Evolutionary conservation across 164 flowering plant species (phyloP).

Genomic region (Protea cynaroides): DNA sequence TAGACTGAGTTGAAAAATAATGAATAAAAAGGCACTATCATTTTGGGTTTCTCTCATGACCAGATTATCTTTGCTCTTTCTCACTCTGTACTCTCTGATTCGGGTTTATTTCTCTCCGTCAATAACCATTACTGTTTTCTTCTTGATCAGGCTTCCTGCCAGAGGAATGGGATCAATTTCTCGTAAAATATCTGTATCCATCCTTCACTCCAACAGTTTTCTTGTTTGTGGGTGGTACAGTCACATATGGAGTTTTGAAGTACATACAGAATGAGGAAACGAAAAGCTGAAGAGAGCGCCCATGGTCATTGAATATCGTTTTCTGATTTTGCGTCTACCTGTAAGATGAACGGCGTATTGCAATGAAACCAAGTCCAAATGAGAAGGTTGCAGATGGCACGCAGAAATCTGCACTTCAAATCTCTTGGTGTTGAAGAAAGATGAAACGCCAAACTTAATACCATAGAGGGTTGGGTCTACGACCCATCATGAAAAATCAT

Average conservation of each 20-base stretch:
- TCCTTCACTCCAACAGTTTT: slow-evolving; percentile 84
- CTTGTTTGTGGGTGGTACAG: slow-evolving; percentile 80
- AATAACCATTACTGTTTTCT: neutral
- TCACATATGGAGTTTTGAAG: slow-evolving; percentile 74
- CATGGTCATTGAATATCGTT: neutral
- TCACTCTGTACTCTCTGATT: neutral
- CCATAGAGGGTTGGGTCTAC: too few relatives aligned
- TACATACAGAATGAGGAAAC: slow-evolving; percentile 61
- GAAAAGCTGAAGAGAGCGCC: slow-evolving; percentile 23
- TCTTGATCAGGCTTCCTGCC: slow-evolving; percentile 78
- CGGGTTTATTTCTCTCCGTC: neutral
- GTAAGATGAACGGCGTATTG: neutral
- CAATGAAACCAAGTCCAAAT: neutral
- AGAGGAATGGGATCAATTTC: slow-evolving; percentile 82
- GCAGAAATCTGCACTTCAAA: neutral
- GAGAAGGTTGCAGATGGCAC: neutral
- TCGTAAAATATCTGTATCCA: slow-evolving; percentile 88
- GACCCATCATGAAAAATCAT: too few relatives aligned
- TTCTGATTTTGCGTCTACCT: neutral
- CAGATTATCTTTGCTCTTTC: neutral
- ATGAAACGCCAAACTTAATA: too few relatives aligned
- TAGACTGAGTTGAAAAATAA: too few relatives aligned
- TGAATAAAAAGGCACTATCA: too few relatives aligned
- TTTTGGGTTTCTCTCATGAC: neutral
- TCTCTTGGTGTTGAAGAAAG: too few relatives aligned